These are phyloP conservation scores for Metschnikowia chrysomelidarum DNA, from an alignment of 805 yeast genomes.

Conservation along the genomic window DNA sequence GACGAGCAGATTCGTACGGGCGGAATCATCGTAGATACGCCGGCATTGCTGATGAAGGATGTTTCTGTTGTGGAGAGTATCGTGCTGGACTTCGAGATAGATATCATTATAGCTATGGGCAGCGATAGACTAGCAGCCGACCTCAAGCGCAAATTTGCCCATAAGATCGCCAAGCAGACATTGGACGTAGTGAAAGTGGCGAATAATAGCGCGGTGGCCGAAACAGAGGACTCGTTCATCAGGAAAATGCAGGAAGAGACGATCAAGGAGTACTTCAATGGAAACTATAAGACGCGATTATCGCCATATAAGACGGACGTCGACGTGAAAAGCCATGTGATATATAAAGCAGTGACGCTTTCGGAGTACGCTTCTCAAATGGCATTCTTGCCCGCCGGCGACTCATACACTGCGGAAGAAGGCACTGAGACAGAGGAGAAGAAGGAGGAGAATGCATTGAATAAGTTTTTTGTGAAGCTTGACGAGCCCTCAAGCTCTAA, in stretches of 20 bases:
- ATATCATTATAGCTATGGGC: conserved; percentile 67
- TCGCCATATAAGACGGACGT: conserved; percentile 86
- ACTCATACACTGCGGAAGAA: conserved; percentile 37
- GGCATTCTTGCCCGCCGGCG: conserved; percentile 44
- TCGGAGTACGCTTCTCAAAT: conserved; percentile 36
- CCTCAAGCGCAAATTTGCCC: conserved; percentile 49
- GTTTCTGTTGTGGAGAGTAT: conserved; percentile 52
- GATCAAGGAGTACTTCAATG: conserved; percentile 89
- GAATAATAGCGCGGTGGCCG: conserved; percentile 74
- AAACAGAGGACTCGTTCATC: conserved; percentile 63
- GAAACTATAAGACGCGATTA: conserved; percentile 59
- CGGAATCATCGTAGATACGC: conserved; percentile 75
- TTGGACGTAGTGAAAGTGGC: conserved; percentile 59
- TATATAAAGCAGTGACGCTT: conserved; percentile 56
- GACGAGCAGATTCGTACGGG: conserved; percentile 46
- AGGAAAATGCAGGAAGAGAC: conserved; percentile 73
- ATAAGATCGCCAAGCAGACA: conserved; percentile 27
- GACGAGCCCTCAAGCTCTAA: conserved; percentile 49
- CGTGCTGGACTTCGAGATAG: conserved; percentile 58
- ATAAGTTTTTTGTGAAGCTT: conserved; percentile 33
- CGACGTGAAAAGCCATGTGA: conserved; percentile 56
- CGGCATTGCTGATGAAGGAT: conserved; percentile 55
- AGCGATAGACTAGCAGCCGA: conserved; percentile 68
- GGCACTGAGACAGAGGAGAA: conserved; percentile 13
- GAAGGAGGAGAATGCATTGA: conserved; percentile 28